Evolutionary conservation across 2,329 filamentous ascomycete species (phyloP), one percentile per base, ranked within the genome.

Genomic region (Xylaria sp.): DNA sequence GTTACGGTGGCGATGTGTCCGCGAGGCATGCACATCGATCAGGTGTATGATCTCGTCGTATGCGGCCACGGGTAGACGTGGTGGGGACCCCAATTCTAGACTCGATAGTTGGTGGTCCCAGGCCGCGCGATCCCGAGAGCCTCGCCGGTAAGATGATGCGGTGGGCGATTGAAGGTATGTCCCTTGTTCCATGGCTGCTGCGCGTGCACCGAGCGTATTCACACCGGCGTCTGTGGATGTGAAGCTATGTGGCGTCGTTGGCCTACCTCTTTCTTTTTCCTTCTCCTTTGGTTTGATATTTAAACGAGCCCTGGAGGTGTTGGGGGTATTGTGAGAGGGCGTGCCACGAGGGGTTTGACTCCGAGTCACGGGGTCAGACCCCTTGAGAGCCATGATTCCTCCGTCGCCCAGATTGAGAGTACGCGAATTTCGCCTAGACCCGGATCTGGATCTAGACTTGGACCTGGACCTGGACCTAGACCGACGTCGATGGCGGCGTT

Each of bases 11-110:
- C 81, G 78, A 15, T 83, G 81, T 74, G 97, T 92, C 53, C 94
- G 89, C 1, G 74, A 72, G 41, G 82, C 82, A 77, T 97, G 97
- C 53, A 78, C 82, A 51, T 83, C 74, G 7, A 91, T 88, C 75
- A 92, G 87, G 44, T 81, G 78, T 7, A 97, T 82, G 44, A 98
- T 92, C 60, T 90, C 84, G 70, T 91, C 87, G 72, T 92, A 91
- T 1, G 82, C 84, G 29, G 77, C 74, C 64, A 83, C 62, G 40
- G 81, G 75, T 27, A 85, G 72, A 73, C 77, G 67, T 25, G 68
- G 65, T 40, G n/a, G 52, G 3, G 66, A 49, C 23, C 21, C 58
- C 13, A 60, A 27, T 49, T 64, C 59, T 25, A 60, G 63, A 37
- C 58, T 63, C 15, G 59, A 65, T 8, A 74, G 70, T 61, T 74